Conservation (phyloP, 2,329 filamentous ascomycete genomes). For the Zasmidium cellare region DNA sequence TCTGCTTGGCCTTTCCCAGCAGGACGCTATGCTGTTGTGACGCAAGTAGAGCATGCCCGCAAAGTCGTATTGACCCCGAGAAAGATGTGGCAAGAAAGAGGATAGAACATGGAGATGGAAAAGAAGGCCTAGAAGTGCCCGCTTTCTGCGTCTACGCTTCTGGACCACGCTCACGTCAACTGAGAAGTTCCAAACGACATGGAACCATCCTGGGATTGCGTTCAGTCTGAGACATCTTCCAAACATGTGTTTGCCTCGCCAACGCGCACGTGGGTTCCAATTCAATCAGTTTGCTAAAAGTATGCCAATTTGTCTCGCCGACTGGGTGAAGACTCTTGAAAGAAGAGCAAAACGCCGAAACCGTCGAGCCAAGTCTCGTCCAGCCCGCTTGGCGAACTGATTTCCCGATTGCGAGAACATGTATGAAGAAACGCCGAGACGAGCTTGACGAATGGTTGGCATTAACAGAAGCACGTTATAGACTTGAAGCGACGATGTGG, state of each 20-base stretch:
- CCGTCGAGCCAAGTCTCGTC: background rate
- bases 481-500: background rate
- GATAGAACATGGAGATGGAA: no score
- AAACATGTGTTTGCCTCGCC: background rate
- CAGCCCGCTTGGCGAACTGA: background rate
- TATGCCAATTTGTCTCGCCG: background rate
- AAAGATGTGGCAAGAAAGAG: no score
- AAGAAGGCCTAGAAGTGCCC: no score
- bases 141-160: no score
- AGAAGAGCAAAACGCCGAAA: background rate
- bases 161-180: no score
- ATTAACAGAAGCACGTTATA: background rate
- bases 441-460: background rate
- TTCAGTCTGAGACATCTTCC: background rate
- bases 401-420: background rate
- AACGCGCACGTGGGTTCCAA: background rate
- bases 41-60: no score
- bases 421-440: background rate
- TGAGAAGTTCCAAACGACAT: no score
- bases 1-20: no score
- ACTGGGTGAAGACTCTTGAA: background rate
- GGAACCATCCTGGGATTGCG: background rate
- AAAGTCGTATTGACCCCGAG: no score
- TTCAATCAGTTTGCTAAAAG: background rate
- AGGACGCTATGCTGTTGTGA: no score